Base-by-base conservation (phyloP, 2,329 filamentous ascomycete species). In the Verticillium dahliae region DNA sequence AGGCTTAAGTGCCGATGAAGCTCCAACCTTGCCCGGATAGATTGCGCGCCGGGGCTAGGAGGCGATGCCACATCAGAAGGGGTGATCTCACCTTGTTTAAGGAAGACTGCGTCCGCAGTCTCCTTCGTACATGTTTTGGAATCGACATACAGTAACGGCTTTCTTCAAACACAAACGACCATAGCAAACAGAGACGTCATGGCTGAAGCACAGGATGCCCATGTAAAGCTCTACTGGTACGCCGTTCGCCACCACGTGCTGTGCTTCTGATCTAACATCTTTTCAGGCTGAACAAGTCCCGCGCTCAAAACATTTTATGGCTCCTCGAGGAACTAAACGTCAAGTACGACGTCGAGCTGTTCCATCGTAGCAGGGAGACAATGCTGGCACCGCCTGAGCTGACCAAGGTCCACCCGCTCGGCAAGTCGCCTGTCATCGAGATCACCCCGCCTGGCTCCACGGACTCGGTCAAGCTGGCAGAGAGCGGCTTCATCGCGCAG, bases 221-320 rank as follows among this genome's bases (percentile, higher is more conserved):
- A 86, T 67, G 78, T 89, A 64, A 88, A 81, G 62, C 80, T 90
- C 39, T 85, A 88, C 73, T 89, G 87, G 87, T 88, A 74, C 61
- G 71, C 68, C 69, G 60, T 35, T 18, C 39, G 34, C 15, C 57
- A 56, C 54, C 54, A 15, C 27, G 6, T 27, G 10, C 27, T 27
- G 31, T 6, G 15, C 39, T 5, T 5, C 11, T 15, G 11, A 22
- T 7, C 27, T 34, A 56, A 60, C 50, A 50, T 11, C 3, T 27
- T 18, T 52, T n/a, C 67, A 96, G 92, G 92, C 88, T 96, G 63
- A 85, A 94, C 68, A 81, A 89, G 68, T 96, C 92, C 61, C 90
- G 92, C 67, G 86, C 90, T 13, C 91, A 96, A 74, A 87, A 91
- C 65, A 89, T 94, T 62, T 78, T 95, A 55, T 96, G 91, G 90